Base-by-base conservation (phyloP, 441 rosid genomes). In the Gossypium gossypioides region DNA sequence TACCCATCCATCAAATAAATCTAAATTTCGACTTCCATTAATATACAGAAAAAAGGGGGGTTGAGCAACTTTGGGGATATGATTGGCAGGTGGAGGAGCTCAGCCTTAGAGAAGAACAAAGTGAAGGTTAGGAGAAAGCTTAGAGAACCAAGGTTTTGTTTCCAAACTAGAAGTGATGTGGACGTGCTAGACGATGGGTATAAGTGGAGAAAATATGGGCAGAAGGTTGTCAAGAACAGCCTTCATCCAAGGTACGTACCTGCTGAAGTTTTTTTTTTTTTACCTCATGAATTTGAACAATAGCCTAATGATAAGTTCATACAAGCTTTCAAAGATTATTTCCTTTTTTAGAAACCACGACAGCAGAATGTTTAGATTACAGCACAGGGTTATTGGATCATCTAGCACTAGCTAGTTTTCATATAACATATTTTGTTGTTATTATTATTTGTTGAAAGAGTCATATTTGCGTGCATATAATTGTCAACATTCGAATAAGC, bases 161-260 rank as follows among this genome's bases (percentile, higher is more conserved):
- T 94, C 82, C 98, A 94, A 80, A 94, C 98, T 9, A 85, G 97
- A 81, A 94, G 96, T 57, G 97, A 94, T 40, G 87, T 94, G 1
- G 97, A 91, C 83, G 97, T 94, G 40, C 93, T 91, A 7, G 98
- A 91, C 71, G 98, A 94, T 54, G 98, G 98, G 46, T 93, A 93
- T 72, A 93, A 89, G 79, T 93, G 98, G 98, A 88, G 98, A 75
- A 94, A 94, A 86, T 94, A 94, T 75, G 98, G 98, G 74, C 98
- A 94, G 82, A 94, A 94, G 85, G 87, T 94, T 13, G 98, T 94
- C 80, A 91, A 94, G 77, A 91, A 94, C 82, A 91, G 98, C 77
- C 97, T 94, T 74, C 97, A 94, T 75, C 98, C 98, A 19, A 89
- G 98, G 98, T 91, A 87, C 21, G 8, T 54, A 54, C 12, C 4